Conservation (phyloP, 805 yeast species). For the Lipomyces yamadae region DNA sequence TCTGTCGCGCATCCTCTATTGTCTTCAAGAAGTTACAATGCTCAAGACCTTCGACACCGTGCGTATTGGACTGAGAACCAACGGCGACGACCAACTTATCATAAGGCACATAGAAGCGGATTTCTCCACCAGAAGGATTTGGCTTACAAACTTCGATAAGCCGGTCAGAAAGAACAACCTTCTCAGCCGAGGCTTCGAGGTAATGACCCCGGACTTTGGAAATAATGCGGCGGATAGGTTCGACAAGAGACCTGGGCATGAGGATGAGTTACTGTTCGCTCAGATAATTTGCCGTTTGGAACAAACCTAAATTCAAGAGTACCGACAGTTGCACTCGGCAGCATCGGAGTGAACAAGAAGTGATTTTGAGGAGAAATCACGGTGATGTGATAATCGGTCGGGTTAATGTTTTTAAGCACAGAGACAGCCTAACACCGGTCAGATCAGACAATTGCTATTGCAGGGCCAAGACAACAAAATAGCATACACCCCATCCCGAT, state of each 20-base stretch:
- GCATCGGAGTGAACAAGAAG: conserved; percentile 86
- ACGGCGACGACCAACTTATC: conserved; percentile 71
- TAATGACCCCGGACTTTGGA: conserved; percentile 61
- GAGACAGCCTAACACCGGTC: conserved; percentile 58
- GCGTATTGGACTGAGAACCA: conserved; percentile 70
- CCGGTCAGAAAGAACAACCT: conserved; percentile 60
- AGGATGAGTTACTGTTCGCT: not conserved
- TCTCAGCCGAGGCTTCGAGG: conserved; percentile 65
- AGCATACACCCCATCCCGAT: conserved; percentile 79
- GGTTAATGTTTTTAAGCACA: conserved; percentile 78
- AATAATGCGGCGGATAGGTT: conserved; percentile 64
- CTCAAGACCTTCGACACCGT: conserved; percentile 72
- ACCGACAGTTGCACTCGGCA: conserved; percentile 95
- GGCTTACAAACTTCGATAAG: conserved; percentile 60
- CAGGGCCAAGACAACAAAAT: not conserved
- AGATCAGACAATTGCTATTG: not conserved
- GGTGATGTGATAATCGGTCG: conserved; percentile 83
- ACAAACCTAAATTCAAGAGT: conserved; percentile 49
- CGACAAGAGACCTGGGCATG: conserved; percentile 62
- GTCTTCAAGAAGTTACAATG: conserved; percentile 66
- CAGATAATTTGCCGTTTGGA: not conserved
- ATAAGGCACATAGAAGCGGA: conserved; percentile 66
- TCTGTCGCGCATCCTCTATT: conserved; percentile 64
- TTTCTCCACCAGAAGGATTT: conserved; percentile 51
- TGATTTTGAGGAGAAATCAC: conserved; percentile 93